Evolutionary conservation across 192 early-diverging fungal species (phyloP), one percentile per base, ranked within the genome.

Genomic region (Coemansia sp.): DNA sequence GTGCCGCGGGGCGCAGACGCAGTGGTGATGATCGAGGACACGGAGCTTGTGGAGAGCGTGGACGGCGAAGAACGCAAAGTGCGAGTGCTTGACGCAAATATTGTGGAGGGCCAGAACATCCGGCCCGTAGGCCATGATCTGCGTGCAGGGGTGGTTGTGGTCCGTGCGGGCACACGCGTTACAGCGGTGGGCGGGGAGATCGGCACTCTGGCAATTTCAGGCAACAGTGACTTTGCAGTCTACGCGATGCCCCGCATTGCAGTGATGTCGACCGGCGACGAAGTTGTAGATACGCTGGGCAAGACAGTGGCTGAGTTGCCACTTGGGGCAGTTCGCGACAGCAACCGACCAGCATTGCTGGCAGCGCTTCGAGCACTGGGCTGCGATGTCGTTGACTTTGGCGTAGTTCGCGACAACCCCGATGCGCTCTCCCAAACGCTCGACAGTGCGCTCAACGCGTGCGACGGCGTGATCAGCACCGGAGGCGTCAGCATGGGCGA

Each of bases 401-500:
- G 90, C 18, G 89, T 94, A 54, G 85, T 84, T 14, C 61, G 55
- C 7, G 95, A 97, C 60, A 81, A 84, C 64, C 87, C 81, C 11
- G 81, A 68, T 5, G 65, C 70, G n/a, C 71, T 95, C 14, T 86
- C 83, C 18, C 34, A 70, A 0, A 59, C 73, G 1, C 66, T 91
- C 2, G 58, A 57, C 20, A 25, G 66, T 18, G 80, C 87, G 34
- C 51, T 88, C 53, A 58, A 65, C 3, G 73, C 82, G 14, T 84
- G 86, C 8, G 88, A 97, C 57, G 90, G 95, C 0, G 56, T 98
- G 0, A 84, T 98, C 9, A 93, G 91, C 1, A 94, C 95, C 1
- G 96, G 96, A 25, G 96, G 96, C 1, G 96, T 97, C 0, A 94
- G 92, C n/a, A 98, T 98, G 96, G 96, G 96, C 48, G 96, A 98